Percentiles rank a stretch among this genome's conserved stretches.
phyloP scores from a whole-genome alignment of 2,329 filamentous ascomycete species.

The Clonostachys solani region DNA sequence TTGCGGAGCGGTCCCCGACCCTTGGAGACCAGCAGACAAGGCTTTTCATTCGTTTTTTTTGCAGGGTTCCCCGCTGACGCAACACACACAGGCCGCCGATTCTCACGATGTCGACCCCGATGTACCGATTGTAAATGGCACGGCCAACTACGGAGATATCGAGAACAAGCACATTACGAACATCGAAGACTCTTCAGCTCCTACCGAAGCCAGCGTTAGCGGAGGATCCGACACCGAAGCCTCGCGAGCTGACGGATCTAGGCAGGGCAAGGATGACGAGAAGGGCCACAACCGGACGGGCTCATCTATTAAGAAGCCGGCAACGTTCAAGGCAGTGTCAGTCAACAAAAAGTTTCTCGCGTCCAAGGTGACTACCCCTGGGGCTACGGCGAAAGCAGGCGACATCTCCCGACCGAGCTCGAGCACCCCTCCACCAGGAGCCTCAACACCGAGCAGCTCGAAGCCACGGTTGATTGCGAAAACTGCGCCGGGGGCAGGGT shows the following conservation, averaged over 20 bases:
- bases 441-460: slow-evolving; percentile 44
- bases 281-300: slow-evolving; percentile 55
- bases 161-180: slow-evolving; percentile 54
- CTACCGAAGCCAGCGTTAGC: slow-evolving; percentile 64
- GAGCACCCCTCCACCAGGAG: slow-evolving; percentile 38
- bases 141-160: slow-evolving; percentile 41
- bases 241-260: slow-evolving; percentile 52
- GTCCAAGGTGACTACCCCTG: slow-evolving; percentile 54
- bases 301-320: slow-evolving; percentile 66
- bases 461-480: slow-evolving; percentile 75
- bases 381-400: slow-evolving; percentile 40
- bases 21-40: neutral
- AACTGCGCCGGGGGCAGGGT: slow-evolving; percentile 53
- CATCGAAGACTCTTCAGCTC: slow-evolving; percentile 56
- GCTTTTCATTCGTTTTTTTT: slow-evolving; percentile 3
- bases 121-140: slow-evolving; percentile 43
- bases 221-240: slow-evolving; percentile 76
- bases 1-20: neutral
- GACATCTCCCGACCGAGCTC: slow-evolving; percentile 45
- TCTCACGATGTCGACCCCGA: slow-evolving; percentile 42
- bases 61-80: slow-evolving; percentile 1
- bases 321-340: slow-evolving; percentile 79
- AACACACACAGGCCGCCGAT: neutral
- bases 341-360: slow-evolving; percentile 80
- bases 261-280: slow-evolving; percentile 46